Conservation (phyloP, 352 stramenopile genomes). For the Phytophthora tentaculata region DNA sequence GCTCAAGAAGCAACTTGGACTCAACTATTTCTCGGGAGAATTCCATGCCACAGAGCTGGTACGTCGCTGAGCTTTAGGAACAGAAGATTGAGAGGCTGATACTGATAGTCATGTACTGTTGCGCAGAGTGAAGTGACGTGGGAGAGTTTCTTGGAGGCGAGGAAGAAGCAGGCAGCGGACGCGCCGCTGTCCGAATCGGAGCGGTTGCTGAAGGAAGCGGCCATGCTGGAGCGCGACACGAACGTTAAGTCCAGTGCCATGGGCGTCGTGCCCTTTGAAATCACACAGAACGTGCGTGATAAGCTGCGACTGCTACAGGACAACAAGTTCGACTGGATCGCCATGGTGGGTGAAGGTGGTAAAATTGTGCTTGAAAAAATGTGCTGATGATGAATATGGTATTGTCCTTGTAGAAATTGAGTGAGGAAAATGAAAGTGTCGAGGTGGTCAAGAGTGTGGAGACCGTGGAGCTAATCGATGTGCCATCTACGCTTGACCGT, state of each 20-base stretch:
- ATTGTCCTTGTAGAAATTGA: conserved; percentile 66
- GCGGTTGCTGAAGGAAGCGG: conserved; percentile 80
- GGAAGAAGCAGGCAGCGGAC: conserved; percentile 73
- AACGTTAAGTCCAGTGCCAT: conserved; percentile 91
- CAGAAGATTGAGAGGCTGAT: background rate
- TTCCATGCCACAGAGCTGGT: conserved; percentile 88
- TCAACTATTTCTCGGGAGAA: conserved; percentile 92
- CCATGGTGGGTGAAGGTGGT: conserved; percentile 56
- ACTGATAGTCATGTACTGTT: background rate
- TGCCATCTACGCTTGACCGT: conserved; percentile 61
- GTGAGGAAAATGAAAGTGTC: conserved; percentile 75
- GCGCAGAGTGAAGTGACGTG: conserved; percentile 79
- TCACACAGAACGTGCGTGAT: conserved; percentile 83
- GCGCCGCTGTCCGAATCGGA: conserved; percentile 88
- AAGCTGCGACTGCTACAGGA: conserved; percentile 81
- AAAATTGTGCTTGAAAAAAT: background rate
- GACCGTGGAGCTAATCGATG: conserved; percentile 70
- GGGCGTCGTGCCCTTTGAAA: conserved; percentile 87
- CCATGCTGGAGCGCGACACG: conserved; percentile 80
- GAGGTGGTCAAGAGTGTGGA: conserved; percentile 84
- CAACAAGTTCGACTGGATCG: conserved; percentile 89
- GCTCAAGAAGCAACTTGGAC: conserved; percentile 89
- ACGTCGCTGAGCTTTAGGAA: background rate
- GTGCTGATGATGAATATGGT: conserved; percentile 1
- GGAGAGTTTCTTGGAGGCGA: conserved; percentile 73